Conservation (phyloP, 2,329 filamentous ascomycete genomes). For the Ilyonectria robusta region DNA sequence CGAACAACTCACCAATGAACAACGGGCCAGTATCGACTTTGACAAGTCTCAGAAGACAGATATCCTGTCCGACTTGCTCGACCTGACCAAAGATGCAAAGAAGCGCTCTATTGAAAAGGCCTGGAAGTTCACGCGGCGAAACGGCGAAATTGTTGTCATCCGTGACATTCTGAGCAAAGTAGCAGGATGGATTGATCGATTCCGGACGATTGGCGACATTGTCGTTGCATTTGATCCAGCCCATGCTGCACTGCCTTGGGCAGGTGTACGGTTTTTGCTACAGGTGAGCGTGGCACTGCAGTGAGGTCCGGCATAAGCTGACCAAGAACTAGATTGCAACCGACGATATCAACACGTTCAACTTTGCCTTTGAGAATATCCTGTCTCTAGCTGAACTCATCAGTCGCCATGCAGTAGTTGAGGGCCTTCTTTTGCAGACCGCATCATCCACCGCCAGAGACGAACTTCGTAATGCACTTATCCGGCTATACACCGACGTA, state of each 20-base stretch:
- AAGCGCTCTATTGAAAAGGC: background rate
- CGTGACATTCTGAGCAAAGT: constrained; percentile 28
- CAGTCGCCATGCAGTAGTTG: too few relatives aligned
- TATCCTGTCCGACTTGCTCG: too few relatives aligned
- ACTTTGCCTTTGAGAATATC: too few relatives aligned
- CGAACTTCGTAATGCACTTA: background rate
- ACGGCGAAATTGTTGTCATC: constrained; percentile 22
- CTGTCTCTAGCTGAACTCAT: too few relatives aligned
- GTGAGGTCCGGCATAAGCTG: too few relatives aligned
- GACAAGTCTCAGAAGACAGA: too few relatives aligned
- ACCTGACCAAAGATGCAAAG: too few relatives aligned
- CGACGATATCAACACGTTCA: too few relatives aligned
- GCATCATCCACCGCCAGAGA: background rate
- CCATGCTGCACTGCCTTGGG: constrained; percentile 1
- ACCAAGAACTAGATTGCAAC: too few relatives aligned
- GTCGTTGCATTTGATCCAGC: background rate
- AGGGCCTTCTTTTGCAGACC: too few relatives aligned
- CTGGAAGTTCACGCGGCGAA: constrained; percentile 27
- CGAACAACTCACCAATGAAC: too few relatives aligned
- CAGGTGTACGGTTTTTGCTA: background rate
- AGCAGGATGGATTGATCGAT: constrained; percentile 24
- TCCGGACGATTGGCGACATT: constrained; percentile 14
- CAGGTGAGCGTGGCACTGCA: background rate
- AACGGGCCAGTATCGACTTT: too few relatives aligned
- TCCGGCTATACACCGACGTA: background rate